Conservation (phyloP, 345 rosid genomes). For the Geranium brycei region DNA sequence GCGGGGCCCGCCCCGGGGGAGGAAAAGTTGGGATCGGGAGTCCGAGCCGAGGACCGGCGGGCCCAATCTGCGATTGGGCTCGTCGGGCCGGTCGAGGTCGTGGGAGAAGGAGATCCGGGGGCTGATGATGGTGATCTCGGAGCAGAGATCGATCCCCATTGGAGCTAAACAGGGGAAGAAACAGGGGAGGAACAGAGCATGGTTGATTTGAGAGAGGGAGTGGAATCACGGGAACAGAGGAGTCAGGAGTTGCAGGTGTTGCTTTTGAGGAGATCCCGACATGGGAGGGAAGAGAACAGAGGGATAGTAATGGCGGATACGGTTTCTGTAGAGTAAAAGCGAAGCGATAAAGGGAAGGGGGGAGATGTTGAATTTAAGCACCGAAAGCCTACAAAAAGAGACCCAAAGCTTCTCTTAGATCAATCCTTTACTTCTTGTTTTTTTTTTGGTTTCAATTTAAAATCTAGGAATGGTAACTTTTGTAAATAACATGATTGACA, state of each 20-base stretch:
- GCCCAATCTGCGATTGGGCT: constrained; percentile 28
- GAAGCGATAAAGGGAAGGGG: constrained; percentile 10
- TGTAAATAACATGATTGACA: too few species aligned
- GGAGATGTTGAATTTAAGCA: constrained; percentile 38
- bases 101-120: constrained; percentile 68
- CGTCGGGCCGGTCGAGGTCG: constrained; percentile 40
- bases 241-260: constrained; percentile 54
- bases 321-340: too few species aligned
- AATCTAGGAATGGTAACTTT: too few species aligned
- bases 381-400: constrained; percentile 41
- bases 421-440: constrained; percentile 9
- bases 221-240: constrained; percentile 4
- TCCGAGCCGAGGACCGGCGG: constrained; percentile 34
- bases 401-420: constrained; percentile 8
- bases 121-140: constrained; percentile 55
- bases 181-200: constrained; percentile 4
- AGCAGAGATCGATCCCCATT: constrained; percentile 72
- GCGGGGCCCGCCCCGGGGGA: constrained; percentile 21
- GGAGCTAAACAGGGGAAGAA: background rate
- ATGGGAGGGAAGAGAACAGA: too few species aligned
- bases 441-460: too few species aligned
- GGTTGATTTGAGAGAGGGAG: constrained; percentile 12
- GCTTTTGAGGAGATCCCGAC: constrained; percentile 14
- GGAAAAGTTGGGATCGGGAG: constrained; percentile 66
- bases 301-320: constrained; percentile 5